Base-by-base conservation (phyloP, 2,329 filamentous ascomycete genomes). In the Chrysoporthe deuterocubensis region DNA sequence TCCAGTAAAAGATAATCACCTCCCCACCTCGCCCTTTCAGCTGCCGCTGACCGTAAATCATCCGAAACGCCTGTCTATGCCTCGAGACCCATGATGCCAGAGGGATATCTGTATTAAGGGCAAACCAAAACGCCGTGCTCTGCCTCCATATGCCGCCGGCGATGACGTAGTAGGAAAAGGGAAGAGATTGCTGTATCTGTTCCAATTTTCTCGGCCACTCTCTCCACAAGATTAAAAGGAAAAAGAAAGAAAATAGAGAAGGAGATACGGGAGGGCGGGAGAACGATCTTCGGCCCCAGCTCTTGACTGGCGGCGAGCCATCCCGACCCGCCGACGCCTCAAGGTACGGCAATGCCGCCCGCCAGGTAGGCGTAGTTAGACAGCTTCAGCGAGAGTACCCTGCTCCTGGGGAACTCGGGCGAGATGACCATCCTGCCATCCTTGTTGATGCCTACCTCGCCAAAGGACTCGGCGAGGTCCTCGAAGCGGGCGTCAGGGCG, bases 401-500 rank as follows among this genome's bases (percentile, higher is more conserved):
- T 81, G 7, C 81, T 81, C 65, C 82, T 82, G 11, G 85, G 84
- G 58, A 83, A 83, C 68, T 88, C 85, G 7, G 87, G 85, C 58
- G 81, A 83, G 70, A 88, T 84, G 61, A 87, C 81, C 76, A 88
- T 81, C 65, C 84, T 81, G 13, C 86, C 87, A 65, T 90, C 86
- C 73, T 89, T 89, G 74, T 83, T 84, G 71, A 85, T 84, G 16
- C 83, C 81, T 11, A 88, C 81, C 70, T 87, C 85, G 56, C 87
- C 87, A 68, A 92, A 89, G 1, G 84, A 87, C 64, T 92, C 89
- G 14, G 85, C 82, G 66, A 92, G 81, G 71, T 91, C 86, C 56
- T 86, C 81, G 73, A 90, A 93, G 1, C 80, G 78, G 3, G 85
- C 84, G 1, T 80, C 76, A 0, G 90, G 90, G 6, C 90, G 85